Conservation (phyloP, 139 green algal genomes). For the Nannochloris sp. region DNA sequence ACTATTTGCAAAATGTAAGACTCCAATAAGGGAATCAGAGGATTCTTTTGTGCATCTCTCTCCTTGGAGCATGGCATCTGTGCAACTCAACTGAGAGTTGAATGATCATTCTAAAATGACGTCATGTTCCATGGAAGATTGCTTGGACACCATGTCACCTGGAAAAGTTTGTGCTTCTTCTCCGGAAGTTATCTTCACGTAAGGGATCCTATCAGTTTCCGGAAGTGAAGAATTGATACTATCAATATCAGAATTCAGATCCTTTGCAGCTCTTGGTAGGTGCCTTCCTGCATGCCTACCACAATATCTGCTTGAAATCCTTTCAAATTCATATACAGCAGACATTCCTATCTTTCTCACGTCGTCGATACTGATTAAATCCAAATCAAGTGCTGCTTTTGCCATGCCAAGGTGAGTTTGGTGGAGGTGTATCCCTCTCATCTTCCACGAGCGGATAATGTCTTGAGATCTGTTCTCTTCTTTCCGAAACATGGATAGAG, state of each 20-base stretch:
- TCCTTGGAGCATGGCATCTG: too few relatives aligned
- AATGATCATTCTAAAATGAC: not conserved
- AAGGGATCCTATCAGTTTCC: constrained; percentile 1
- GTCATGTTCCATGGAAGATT: constrained; percentile 6
- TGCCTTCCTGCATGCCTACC: constrained; percentile 21
- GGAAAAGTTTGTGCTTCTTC: not conserved
- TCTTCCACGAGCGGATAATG: constrained; percentile 26
- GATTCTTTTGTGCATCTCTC: too few relatives aligned
- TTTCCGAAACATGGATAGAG: constrained; percentile 23
- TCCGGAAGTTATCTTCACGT: not conserved
- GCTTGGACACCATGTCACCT: not conserved
- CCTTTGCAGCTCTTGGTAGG: constrained; percentile 17
- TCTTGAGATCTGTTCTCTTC: constrained; percentile 7
- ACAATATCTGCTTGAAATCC: constrained; percentile 18
- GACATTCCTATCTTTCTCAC: constrained; percentile 26
- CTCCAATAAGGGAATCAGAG: too few relatives aligned
- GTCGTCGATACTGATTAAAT: constrained; percentile 24
- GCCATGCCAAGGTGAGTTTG: constrained; percentile 42
- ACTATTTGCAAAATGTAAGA: too few relatives aligned
- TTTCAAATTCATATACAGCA: constrained; percentile 20
- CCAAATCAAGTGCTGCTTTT: constrained; percentile 18
- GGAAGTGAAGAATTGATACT: constrained; percentile 32
- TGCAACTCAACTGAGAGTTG: too few relatives aligned
- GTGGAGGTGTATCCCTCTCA: constrained; percentile 33
- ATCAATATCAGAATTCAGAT: constrained; percentile 36